Percentiles rank a stretch among this genome's conserved stretches.
phyloP scores from a whole-genome alignment of 345 rosid genomes.

The Garcia nutans region DNA sequence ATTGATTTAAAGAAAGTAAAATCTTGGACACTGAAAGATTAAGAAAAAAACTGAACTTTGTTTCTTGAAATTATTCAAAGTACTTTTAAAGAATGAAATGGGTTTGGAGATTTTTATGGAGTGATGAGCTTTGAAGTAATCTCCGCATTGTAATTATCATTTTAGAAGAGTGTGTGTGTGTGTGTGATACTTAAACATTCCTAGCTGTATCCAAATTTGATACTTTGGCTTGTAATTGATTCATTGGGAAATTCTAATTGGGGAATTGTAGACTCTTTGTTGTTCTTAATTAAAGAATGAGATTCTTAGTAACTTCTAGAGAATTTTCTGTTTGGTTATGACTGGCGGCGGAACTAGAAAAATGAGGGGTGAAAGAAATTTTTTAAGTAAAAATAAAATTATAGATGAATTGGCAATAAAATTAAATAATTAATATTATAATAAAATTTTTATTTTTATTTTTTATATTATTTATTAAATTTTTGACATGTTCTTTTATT shows the following conservation, averaged over 20 bases:
- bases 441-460: no score
- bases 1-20: background rate
- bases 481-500: no score
- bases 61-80: background rate
- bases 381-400: no score
- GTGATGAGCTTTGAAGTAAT: conserved; percentile 26
- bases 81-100: background rate
- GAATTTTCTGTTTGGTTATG: no score
- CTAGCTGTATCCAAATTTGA: background rate
- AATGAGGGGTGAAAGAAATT: no score
- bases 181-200: background rate
- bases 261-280: no score
- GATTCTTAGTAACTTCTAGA: no score
- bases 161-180: background rate
- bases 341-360: no score
- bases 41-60: background rate
- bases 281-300: no score
- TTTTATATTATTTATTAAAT: no score
- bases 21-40: background rate
- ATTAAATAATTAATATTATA: no score
- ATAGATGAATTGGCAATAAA: no score
- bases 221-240: background rate
- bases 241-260: background rate
- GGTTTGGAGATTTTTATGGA: conserved; percentile 12
- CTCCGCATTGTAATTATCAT: conserved; percentile 17